A percentile compares a stretch with the other conserved stretches of the same genome.
Evolutionary conservation across 139 green algal genomes (phyloP).

Genomic region (Chlamydomonas schloesseri): DNA sequence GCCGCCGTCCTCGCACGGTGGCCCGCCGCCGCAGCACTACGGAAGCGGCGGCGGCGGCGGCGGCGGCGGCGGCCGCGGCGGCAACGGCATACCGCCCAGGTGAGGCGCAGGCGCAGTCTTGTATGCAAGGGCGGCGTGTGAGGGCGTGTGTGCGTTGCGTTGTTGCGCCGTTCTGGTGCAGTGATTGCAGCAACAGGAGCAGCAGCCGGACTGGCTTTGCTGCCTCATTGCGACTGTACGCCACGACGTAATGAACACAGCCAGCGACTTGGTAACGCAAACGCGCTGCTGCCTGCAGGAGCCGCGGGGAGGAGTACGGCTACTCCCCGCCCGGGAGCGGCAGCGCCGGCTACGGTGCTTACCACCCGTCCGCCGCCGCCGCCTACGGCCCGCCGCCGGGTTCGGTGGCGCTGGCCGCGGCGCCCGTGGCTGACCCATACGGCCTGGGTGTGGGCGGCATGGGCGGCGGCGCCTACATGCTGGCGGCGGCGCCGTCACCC

Average conservation of each 20-base stretch:
- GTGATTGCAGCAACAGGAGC: too few relatives aligned
- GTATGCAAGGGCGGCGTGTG: too few relatives aligned
- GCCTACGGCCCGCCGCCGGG: not conserved
- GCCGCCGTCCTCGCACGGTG: too few relatives aligned
- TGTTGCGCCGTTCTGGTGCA: too few relatives aligned
- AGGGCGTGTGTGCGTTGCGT: not conserved
- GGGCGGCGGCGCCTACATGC: conserved; percentile 13
- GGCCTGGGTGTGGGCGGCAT: too few relatives aligned
- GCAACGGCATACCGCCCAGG: not conserved
- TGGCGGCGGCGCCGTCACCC: conserved; percentile 24
- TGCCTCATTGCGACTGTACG: too few relatives aligned
- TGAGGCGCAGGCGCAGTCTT: too few relatives aligned
- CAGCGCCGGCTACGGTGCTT: not conserved
- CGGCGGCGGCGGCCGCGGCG: not conserved
- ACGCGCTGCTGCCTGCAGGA: too few relatives aligned
- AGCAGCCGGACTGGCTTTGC: too few relatives aligned
- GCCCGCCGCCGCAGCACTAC: too few relatives aligned
- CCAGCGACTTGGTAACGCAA: too few relatives aligned
- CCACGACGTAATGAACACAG: too few relatives aligned
- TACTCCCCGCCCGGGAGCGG: not conserved
- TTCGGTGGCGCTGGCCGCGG: not conserved
- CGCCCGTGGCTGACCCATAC: conserved; percentile 8
- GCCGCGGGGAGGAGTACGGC: conserved; percentile 21
- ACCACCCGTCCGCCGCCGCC: not conserved
- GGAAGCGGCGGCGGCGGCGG: not conserved